Evolutionary conservation across 352 stramenopile genomes (phyloP), one percentile per base, ranked within the genome.

Genomic region (Phytophthora chlamydospora): DNA sequence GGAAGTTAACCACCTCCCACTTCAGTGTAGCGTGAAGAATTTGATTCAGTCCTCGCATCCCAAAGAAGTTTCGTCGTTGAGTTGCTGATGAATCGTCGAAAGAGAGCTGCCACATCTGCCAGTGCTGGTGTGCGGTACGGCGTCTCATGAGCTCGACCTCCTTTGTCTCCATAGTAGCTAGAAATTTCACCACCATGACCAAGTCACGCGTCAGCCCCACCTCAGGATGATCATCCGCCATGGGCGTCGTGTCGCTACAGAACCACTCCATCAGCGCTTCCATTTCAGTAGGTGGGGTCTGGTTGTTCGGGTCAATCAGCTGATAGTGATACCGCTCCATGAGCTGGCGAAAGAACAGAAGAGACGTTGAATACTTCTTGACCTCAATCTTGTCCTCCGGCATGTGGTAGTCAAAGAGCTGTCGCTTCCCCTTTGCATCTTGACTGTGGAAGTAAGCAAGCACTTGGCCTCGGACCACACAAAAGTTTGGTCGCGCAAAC

Each of bases 181-280:
- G 31, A 46, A 96, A 96, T 52, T 97, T 97, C 17, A 91, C 83
- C n/a, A 91, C 67, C 71, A 91, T 80, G 24, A 92, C 86, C 13
- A 96, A 40, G 45, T 97, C 86, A 19, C 89, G 81, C 47, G 89
- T 76, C 12, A 96, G 61, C 0, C 64, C 74, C 17, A 96, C 86
- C 64, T 97, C 89, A 0, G 84, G 78, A 43, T 97, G 89, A 4
- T 97, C 83, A 27, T 76, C 70, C 17, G 87, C 81, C 76, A 97
- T 90, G 0, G 85, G 77, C 0, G 87, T 90, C 12, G 79, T 76
- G 10, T 90, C 83, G 14, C 81, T 83, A 38, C 76, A 90, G 56
- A 97, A 93, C 88, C 89, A 97, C 48, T 96, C 89, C 70, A 97
- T 91, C 29, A 97, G 58, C 16, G 89, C 86, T 62, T 97, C 89